Conservation (phyloP, 163 green algal genomes). For the Prototheca cutis region DNA sequence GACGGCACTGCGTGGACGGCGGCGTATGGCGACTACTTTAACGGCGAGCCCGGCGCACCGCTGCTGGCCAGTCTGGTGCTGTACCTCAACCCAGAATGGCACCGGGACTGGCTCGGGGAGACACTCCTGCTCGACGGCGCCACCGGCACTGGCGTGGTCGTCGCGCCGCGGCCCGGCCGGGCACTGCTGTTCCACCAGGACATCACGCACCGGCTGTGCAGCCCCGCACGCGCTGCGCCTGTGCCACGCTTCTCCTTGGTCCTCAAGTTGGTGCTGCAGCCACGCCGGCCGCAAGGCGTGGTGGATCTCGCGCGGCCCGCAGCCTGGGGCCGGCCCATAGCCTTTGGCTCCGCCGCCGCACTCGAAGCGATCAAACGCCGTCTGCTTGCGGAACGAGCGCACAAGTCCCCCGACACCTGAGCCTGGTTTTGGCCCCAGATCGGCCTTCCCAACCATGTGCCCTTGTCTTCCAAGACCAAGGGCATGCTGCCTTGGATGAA, state of each 20-base stretch:
- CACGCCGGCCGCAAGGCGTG: background rate
- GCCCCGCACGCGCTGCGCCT: constrained; percentile 31
- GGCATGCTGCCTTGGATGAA: no score
- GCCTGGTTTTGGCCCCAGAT: no score
- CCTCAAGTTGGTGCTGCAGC: constrained; percentile 48
- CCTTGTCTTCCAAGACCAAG: no score
- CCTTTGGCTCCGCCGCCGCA: constrained; percentile 31
- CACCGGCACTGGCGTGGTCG: constrained; percentile 28
- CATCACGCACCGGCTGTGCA: constrained; percentile 50
- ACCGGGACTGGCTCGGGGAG: constrained; percentile 57
- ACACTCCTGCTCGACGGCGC: constrained; percentile 72
- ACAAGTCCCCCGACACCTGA: no score
- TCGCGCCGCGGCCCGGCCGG: constrained; percentile 26
- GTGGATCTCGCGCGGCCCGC: constrained; percentile 23
- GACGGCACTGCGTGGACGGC: constrained; percentile 36
- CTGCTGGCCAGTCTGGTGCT: constrained; percentile 76
- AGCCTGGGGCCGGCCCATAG: constrained; percentile 32
- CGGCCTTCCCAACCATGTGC: no score
- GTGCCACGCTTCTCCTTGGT: constrained; percentile 66
- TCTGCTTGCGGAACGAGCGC: no score
- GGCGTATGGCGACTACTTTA: constrained; percentile 55
- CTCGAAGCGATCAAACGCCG: constrained; percentile 16
- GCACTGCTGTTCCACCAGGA: constrained; percentile 70
- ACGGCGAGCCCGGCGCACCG: constrained; percentile 57
- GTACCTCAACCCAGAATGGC: constrained; percentile 72